Base-by-base conservation (phyloP, 768 basidiomycete genomes). In the Stropharia rugosoannulata region DNA sequence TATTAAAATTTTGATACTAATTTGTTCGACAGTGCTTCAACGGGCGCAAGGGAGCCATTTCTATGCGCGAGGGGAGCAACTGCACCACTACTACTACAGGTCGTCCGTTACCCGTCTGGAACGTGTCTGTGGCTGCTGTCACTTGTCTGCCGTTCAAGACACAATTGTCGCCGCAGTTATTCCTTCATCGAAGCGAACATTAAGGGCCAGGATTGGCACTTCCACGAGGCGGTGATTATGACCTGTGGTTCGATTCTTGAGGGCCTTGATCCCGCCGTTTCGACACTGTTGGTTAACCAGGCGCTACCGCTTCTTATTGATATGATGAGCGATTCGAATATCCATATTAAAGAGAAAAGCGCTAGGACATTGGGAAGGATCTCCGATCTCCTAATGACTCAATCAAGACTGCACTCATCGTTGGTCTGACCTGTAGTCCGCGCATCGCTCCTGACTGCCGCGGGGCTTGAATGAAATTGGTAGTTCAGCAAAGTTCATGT, bases 151-250 rank as follows among this genome's bases (percentile, higher is more conserved):
- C 27, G 93, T 98, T 10, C 82, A 90, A 53, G 96, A 99, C 68
- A 77, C 82, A 11, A 90, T 99, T 61, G 96, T 99, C 10, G 85
- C 90, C 1, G 87, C 87, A 5, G 92, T 98, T 49, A 95, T 99
- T 51, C 96, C 97, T 99, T 98, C 80, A 98, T 99, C 65, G 97
- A 98, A 73, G 87, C 87, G 15, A 86, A 98, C 74, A 98, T 99
- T 79, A 91, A 90, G 66, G 77, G 85, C 22, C 80, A 85, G 27
- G 93, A 97, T 67, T 99, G 97, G 97, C 93, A 92, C 66, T 79
- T 86, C 53, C 93, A 96, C 39, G 97, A 99, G 70, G 97, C 97
- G 0, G 96, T 95, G 4, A 87, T 98, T 54, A 99, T 98, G 95
- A 87, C 95, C 19, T 99, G 98, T 64, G 96, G 96, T 42, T 95